phyloP scores from a whole-genome alignment of 768 basidiomycete species.

The Lactarius sp. region DNA sequence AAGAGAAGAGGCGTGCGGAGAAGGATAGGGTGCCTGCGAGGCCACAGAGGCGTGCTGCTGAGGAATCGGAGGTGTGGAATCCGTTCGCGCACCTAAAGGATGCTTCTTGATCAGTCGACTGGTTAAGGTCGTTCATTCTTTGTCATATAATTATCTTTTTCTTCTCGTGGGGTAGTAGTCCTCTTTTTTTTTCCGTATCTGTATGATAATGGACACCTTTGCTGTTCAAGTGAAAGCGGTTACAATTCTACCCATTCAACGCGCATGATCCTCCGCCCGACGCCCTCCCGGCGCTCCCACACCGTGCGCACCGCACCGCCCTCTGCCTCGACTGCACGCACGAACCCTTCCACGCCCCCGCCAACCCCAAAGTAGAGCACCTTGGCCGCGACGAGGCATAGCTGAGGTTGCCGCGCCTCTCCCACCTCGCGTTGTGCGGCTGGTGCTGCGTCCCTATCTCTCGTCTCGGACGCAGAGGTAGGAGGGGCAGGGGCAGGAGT shows the following conservation, averaged over 20 bases:
- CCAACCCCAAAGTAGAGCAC: conserved; percentile 94
- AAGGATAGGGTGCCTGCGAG: not conserved
- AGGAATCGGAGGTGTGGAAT: conserved; percentile 13
- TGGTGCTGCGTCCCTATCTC: not conserved
- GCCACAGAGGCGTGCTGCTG: not conserved
- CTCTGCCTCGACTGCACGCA: conserved; percentile 44
- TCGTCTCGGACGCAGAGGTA: not conserved
- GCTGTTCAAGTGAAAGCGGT: too few species aligned
- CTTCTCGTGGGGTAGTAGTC: not conserved
- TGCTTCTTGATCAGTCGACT: not conserved
- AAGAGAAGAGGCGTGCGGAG: not conserved
- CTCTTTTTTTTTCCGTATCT: not conserved
- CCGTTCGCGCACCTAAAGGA: conserved; percentile 14
- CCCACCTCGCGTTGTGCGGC: conserved; percentile 10
- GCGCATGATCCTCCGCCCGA: conserved; percentile 67
- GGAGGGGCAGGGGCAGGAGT: not conserved
- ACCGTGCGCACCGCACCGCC: conserved; percentile 45
- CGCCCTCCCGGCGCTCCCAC: conserved; percentile 62
- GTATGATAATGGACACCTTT: not conserved
- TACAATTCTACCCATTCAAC: conserved; percentile 47
- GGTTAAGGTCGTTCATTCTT: not conserved
- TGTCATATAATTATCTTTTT: not conserved
- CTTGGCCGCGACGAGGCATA: conserved; percentile 85
- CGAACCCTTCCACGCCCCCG: conserved; percentile 76
- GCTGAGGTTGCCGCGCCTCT: conserved; percentile 1